These are phyloP conservation scores for Centaurea solstitialis DNA, from an alignment of 129 eudicot genomes.

Conservation along the genomic window DNA sequence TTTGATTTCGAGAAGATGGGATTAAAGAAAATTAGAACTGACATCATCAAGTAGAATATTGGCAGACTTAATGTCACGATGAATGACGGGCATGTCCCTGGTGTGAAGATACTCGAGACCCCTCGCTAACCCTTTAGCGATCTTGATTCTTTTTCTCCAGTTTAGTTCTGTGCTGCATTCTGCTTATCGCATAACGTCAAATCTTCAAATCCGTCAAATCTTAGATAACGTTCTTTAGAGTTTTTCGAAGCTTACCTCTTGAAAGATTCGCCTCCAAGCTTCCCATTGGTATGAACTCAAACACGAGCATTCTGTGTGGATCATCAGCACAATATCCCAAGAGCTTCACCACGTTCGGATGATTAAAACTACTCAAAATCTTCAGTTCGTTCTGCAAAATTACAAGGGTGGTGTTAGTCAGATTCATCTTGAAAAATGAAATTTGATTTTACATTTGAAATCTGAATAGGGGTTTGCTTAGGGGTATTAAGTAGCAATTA, in stretches of 20 bases:
- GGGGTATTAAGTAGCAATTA: too few species aligned
- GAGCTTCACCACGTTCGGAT: conserved; percentile 52
- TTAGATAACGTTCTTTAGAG: background rate
- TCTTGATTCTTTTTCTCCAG: conserved; percentile 47
- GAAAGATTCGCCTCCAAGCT: conserved; percentile 50
- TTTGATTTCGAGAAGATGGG: background rate
- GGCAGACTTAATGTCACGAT: conserved; percentile 54
- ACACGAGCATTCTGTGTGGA: conserved; percentile 41
- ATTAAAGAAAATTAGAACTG: conserved; percentile 2
- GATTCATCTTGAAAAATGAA: background rate
- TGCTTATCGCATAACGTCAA: conserved; percentile 23
- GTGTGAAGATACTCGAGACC: conserved; percentile 56
- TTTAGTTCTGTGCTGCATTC: conserved; percentile 32
- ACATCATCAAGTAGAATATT: conserved; percentile 48
- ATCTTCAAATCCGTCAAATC: conserved; percentile 6
- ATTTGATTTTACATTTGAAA: background rate
- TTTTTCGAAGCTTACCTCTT: conserved; percentile 35
- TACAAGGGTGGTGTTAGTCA: background rate
- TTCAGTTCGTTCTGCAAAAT: conserved; percentile 46
- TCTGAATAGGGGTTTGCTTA: background rate
- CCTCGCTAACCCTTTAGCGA: conserved; percentile 49
- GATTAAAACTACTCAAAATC: conserved; percentile 38
- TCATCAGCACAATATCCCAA: conserved; percentile 55
- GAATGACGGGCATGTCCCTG: conserved; percentile 36
- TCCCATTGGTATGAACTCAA: conserved; percentile 51